phyloP scores from a whole-genome alignment of 345 rosid species.

The Draba incana region DNA sequence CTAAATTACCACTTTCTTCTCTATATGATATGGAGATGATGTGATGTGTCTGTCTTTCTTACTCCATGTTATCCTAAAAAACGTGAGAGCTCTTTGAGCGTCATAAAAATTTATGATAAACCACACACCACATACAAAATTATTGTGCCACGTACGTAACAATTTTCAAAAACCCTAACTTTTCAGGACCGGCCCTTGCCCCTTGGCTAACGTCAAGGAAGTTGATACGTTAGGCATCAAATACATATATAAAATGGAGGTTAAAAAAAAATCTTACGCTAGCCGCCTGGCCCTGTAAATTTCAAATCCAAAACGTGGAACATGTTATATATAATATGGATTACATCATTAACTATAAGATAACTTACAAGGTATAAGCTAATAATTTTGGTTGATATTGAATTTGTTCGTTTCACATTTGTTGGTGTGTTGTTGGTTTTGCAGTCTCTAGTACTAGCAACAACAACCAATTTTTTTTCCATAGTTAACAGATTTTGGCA shows the following conservation, averaged over 20 bases:
- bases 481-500: too few species aligned
- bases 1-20: slow-evolving; percentile 19
- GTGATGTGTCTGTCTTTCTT: slow-evolving; percentile 29
- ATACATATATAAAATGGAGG: too few species aligned
- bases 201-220: too few species aligned
- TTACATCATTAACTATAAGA: background rate
- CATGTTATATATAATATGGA: background rate
- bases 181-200: background rate
- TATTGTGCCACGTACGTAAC: slow-evolving; percentile 27
- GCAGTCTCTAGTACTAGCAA: too few species aligned
- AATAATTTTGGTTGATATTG: background rate
- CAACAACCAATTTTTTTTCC: too few species aligned
- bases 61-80: slow-evolving; percentile 27
- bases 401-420: too few species aligned
- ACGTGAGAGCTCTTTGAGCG: slow-evolving; percentile 23
- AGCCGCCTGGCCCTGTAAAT: too few species aligned
- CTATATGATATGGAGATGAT: slow-evolving; percentile 15
- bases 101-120: slow-evolving; percentile 6
- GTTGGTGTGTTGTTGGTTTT: too few species aligned
- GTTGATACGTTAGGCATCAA: too few species aligned
- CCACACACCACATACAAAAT: slow-evolving; percentile 22
- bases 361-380: background rate
- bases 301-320: background rate
- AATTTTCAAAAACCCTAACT: background rate
- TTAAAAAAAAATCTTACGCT: too few species aligned